Evolutionary conservation across 2,329 filamentous ascomycete genomes (phyloP).

Genomic region (Chaetomium olivaceum): DNA sequence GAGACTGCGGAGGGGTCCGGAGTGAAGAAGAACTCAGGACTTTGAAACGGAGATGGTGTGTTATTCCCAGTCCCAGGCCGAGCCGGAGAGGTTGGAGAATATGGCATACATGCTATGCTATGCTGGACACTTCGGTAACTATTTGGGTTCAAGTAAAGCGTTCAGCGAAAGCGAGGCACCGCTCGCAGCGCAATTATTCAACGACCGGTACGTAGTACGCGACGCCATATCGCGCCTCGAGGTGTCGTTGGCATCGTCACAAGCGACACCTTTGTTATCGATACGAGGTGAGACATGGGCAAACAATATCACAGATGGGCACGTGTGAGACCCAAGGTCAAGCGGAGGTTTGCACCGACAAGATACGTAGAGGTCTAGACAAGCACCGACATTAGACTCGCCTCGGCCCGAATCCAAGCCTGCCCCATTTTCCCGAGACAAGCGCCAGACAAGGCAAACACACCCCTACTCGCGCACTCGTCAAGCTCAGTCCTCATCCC

Average conservation of each 20-base stretch:
- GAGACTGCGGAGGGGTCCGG: too few relatives aligned
- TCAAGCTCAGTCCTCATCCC: constrained; percentile 59
- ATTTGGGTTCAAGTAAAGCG: too few relatives aligned
- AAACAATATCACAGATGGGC: not conserved
- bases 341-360: not conserved
- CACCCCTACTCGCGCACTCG: not conserved
- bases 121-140: too few relatives aligned
- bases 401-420: not conserved
- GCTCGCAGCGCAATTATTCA: not conserved
- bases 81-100: not conserved
- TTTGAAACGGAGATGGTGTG: not conserved
- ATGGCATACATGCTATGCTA: too few relatives aligned
- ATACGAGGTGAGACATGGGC: not conserved
- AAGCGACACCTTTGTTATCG: not conserved
- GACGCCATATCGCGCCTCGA: too few relatives aligned
- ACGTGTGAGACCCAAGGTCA: not conserved
- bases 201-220: too few relatives aligned
- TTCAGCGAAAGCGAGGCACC: not conserved
- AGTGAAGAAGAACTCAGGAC: too few relatives aligned
- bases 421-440: not conserved
- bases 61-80: not conserved
- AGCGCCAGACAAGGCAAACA: constrained; percentile 1
- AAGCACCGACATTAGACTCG: not conserved
- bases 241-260: not conserved
- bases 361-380: not conserved